phyloP scores from a whole-genome alignment of 2,329 filamentous ascomycete genomes.

The Scleromitrula shiraiana region DNA sequence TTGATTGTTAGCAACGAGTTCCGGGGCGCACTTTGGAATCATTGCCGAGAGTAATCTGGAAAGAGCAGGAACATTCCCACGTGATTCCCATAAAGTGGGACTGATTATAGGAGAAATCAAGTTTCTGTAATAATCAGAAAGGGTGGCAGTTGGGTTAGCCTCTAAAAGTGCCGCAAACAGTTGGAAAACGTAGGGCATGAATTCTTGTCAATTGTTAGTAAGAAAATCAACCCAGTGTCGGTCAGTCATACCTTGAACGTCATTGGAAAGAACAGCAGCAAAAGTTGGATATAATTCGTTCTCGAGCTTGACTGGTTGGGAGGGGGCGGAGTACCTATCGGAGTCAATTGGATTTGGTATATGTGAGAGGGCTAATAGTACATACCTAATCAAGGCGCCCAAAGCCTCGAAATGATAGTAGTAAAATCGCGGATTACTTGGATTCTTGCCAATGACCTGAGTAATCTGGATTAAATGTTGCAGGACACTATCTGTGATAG shows the following conservation, averaged over 20 bases:
- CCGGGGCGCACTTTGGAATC: constrained; percentile 65
- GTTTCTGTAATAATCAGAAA: constrained; percentile 74
- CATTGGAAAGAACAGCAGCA: constrained; percentile 67
- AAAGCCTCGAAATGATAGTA: constrained; percentile 97
- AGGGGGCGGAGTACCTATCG: constrained; percentile 52
- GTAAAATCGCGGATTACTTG: constrained; percentile 95
- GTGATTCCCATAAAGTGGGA: constrained; percentile 81
- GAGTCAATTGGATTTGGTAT: neutral
- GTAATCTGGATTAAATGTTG: constrained; percentile 83
- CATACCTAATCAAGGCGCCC: constrained; percentile 65
- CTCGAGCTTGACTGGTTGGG: constrained; percentile 67
- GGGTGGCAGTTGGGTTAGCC: constrained; percentile 67
- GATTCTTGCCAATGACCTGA: constrained; percentile 85
- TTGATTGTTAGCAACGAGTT: constrained; percentile 72
- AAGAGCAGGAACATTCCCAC: constrained; percentile 87
- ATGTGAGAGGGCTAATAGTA: neutral
- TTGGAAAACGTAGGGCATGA: constrained; percentile 94
- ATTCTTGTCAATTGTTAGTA: constrained; percentile 52
- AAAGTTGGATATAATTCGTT: constrained; percentile 77
- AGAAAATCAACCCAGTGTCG: neutral
- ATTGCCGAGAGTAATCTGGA: constrained; percentile 78
- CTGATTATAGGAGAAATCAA: constrained; percentile 72
- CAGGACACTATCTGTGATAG: constrained; percentile 70
- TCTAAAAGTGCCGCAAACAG: constrained; percentile 87
- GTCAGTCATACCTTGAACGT: constrained; percentile 59